phyloP scores from a whole-genome alignment of 148 eudicot genomes.

The Vaccinium vitisidaea region DNA sequence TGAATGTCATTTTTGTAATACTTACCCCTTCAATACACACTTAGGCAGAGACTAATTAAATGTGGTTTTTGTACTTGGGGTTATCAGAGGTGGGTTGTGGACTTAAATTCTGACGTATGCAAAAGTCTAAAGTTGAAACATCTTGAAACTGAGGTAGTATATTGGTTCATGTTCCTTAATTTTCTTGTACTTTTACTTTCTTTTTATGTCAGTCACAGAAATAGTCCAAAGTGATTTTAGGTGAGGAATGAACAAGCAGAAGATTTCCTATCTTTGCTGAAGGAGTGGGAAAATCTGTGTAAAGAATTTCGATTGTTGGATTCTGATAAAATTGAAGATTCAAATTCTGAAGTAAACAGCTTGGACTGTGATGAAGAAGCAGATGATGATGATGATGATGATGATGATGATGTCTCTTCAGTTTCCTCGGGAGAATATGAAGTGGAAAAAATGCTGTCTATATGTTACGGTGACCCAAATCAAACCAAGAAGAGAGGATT shows the following conservation, averaged over 20 bases:
- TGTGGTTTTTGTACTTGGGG: not conserved
- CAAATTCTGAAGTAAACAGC: not conserved
- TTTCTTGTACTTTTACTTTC: not conserved
- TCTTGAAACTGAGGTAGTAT: slow-evolving; percentile 31
- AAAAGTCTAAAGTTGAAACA: slow-evolving; percentile 35
- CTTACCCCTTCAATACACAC: not conserved
- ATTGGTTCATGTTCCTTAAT: not conserved
- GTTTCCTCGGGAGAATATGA: slow-evolving; percentile 23
- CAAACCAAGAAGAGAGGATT: not conserved
- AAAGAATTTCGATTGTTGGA: slow-evolving; percentile 17
- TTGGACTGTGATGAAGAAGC: slow-evolving; percentile 13
- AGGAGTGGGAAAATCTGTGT: slow-evolving; percentile 39
- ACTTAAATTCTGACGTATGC: slow-evolving; percentile 32
- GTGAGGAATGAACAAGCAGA: slow-evolving; percentile 40
- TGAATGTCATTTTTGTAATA: not conserved
- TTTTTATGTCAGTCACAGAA: not conserved
- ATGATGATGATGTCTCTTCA: not conserved
- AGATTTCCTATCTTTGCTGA: slow-evolving; percentile 30
- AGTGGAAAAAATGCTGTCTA: slow-evolving; percentile 21
- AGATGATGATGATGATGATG: slow-evolving; percentile 7
- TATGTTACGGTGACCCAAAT: slow-evolving; percentile 34
- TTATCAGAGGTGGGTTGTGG: slow-evolving; percentile 42
- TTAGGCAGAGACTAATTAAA: not conserved
- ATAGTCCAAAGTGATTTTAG: slow-evolving; percentile 15
- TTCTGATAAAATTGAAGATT: not conserved